Evolutionary conservation across 2,329 filamentous ascomycete genomes (phyloP).

Genomic region (Sclerotinia sclerotiorum): DNA sequence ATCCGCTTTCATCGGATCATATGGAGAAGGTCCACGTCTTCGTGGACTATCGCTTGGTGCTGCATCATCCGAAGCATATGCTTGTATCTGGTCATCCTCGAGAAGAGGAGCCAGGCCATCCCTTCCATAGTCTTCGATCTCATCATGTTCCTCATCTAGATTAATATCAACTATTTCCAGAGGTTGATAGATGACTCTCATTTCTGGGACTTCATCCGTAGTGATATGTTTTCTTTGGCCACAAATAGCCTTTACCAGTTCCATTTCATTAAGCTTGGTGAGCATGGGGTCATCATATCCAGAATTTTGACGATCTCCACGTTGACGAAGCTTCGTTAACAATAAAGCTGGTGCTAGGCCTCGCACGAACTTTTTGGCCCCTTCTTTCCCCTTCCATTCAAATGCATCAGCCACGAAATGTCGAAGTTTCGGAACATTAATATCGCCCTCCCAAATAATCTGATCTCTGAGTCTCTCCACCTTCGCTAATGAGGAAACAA

Average conservation of each 20-base stretch:
- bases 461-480: constrained; percentile 54
- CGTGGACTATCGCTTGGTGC: constrained; percentile 31
- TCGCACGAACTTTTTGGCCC: constrained; percentile 81
- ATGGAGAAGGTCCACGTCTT: constrained; percentile 47
- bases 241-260: constrained; percentile 65
- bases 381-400: constrained; percentile 77
- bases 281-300: constrained; percentile 41
- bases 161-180: constrained; percentile 75
- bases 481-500: constrained; percentile 65
- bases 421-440: constrained; percentile 68
- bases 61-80: constrained; percentile 35
- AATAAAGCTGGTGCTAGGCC: constrained; percentile 77
- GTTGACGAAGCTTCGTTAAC: constrained; percentile 54
- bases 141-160: constrained; percentile 64
- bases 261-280: constrained; percentile 48
- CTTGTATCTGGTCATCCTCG: constrained; percentile 62
- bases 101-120: constrained; percentile 57
- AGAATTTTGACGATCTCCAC: constrained; percentile 44
- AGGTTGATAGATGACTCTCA: constrained; percentile 77
- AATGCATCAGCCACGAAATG: constrained; percentile 77
- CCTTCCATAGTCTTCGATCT: constrained; percentile 46
- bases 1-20: constrained; percentile 65
- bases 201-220: constrained; percentile 72
- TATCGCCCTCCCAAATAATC: constrained; percentile 60
- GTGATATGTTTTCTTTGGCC: constrained; percentile 67